Evolutionary conservation across 305 asterid species (phyloP).

Genomic region (Petunia hybrid): DNA sequence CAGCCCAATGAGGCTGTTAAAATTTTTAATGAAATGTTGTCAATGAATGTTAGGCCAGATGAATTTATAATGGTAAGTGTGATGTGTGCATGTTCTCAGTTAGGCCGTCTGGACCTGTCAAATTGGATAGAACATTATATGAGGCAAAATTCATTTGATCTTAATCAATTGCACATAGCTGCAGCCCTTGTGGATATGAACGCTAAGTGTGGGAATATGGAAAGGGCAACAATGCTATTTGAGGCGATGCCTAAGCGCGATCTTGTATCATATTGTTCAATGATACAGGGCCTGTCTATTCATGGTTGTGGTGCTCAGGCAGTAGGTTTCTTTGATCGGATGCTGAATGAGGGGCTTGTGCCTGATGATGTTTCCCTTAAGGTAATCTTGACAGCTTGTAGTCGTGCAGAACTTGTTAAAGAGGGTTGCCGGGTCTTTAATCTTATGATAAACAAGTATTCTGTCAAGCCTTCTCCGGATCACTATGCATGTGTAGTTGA

Average conservation of each 20-base stretch:
- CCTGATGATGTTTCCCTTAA: constrained; percentile 84
- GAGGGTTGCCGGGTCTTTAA: constrained; percentile 63
- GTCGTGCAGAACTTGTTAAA: constrained; percentile 64
- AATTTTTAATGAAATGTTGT: constrained; percentile 57
- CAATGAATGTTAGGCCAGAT: constrained; percentile 57
- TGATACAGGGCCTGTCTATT: constrained; percentile 75
- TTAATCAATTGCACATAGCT: constrained; percentile 52
- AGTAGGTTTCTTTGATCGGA: constrained; percentile 57
- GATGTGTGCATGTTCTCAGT: constrained; percentile 82
- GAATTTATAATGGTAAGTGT: constrained; percentile 71
- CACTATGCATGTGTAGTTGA: constrained; percentile 77
- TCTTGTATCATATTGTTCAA: constrained; percentile 68
- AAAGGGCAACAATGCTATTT: constrained; percentile 58
- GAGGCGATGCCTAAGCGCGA: constrained; percentile 65
- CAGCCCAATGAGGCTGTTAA: constrained; percentile 63
- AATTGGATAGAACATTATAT: constrained; percentile 65
- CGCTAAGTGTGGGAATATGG: constrained; percentile 79
- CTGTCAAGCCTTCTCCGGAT: constrained; percentile 64
- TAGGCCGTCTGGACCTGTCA: constrained; percentile 68
- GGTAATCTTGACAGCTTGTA: constrained; percentile 66
- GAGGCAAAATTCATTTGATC: constrained; percentile 48
- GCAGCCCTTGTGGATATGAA: constrained; percentile 83
- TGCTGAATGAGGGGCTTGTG: constrained; percentile 67
- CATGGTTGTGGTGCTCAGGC: constrained; percentile 65
- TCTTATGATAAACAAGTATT: constrained; percentile 53